Evolutionary conservation across 1,284 basidiomycete genomes (phyloP).

Genomic region (Trichosporon inkin): DNA sequence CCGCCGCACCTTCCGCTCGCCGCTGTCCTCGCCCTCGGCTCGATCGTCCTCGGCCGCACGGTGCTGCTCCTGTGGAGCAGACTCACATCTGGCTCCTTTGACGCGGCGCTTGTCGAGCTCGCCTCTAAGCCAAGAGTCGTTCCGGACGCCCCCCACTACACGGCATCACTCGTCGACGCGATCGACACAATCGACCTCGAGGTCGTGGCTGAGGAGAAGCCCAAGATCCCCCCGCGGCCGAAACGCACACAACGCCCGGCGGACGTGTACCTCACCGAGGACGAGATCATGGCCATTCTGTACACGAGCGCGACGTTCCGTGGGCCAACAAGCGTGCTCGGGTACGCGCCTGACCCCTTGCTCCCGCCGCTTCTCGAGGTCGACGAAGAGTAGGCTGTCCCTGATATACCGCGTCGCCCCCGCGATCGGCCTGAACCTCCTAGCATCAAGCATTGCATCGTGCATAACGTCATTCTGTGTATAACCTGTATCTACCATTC

Average conservation of each 20-base stretch:
- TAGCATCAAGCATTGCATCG: too few species aligned
- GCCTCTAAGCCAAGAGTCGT: neutral
- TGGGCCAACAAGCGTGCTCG: neutral
- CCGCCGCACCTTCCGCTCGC: neutral
- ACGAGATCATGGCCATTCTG: constrained; percentile 4
- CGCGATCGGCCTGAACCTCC: too few species aligned
- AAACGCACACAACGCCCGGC: neutral
- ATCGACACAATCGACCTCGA: neutral
- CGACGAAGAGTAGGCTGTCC: neutral
- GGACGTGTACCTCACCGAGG: neutral
- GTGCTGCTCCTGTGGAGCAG: neutral
- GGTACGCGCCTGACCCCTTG: neutral
- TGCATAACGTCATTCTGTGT: too few species aligned
- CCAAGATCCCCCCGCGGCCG: neutral
- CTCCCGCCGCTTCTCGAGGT: constrained; percentile 1
- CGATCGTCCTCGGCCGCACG: neutral
- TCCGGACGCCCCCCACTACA: neutral
- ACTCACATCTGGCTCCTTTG: neutral
- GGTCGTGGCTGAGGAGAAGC: neutral
- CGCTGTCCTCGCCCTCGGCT: neutral
- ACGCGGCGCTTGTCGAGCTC: constrained; percentile 1
- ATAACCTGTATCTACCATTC: too few species aligned
- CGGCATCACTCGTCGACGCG: neutral
- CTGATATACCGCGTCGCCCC: too few species aligned
- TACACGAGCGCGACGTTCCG: constrained; percentile 1